These are phyloP conservation scores for Effrenium voratum DNA, from an alignment of 73 alveolate species.

Conservation along the genomic window DNA sequence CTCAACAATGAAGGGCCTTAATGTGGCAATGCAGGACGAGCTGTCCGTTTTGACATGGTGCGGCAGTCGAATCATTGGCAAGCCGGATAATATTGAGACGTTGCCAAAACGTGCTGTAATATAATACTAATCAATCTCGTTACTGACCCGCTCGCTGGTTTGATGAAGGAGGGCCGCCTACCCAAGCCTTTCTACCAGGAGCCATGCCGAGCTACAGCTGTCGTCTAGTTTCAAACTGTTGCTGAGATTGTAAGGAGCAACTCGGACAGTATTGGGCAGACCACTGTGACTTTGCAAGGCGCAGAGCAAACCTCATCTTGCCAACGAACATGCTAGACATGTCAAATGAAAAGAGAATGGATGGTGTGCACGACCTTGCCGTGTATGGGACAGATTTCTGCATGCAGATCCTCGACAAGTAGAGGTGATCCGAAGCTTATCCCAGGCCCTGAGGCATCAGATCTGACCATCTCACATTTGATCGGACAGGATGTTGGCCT, in stretches of 20 bases:
- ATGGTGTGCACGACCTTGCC: not conserved
- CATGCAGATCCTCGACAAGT: conserved; percentile 44
- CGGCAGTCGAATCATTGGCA: too few relatives aligned
- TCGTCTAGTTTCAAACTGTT: not conserved
- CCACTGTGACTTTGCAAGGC: conserved; percentile 54
- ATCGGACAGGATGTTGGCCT: conserved; percentile 38
- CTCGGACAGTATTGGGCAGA: conserved; percentile 88
- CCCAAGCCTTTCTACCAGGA: conserved; percentile 91
- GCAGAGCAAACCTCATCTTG: not conserved
- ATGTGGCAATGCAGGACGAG: conserved; percentile 64
- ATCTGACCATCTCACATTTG: not conserved
- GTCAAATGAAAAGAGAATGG: not conserved
- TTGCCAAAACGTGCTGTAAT: too few relatives aligned
- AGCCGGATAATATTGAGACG: too few relatives aligned
- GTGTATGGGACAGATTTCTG: not conserved
- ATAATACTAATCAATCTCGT: too few relatives aligned
- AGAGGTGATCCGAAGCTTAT: conserved; percentile 51
- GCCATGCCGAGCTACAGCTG: not conserved
- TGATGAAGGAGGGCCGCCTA: conserved; percentile 67
- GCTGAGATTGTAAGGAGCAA: not conserved
- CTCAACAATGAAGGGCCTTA: conserved; percentile 78
- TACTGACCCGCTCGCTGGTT: too few relatives aligned
- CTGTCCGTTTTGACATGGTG: too few relatives aligned
- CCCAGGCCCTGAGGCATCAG: conserved; percentile 1
- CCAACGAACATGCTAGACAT: not conserved